These are phyloP conservation scores for Penicillium expansum DNA, from an alignment of 2,329 filamentous ascomycete genomes.

Conservation along the genomic window DNA sequence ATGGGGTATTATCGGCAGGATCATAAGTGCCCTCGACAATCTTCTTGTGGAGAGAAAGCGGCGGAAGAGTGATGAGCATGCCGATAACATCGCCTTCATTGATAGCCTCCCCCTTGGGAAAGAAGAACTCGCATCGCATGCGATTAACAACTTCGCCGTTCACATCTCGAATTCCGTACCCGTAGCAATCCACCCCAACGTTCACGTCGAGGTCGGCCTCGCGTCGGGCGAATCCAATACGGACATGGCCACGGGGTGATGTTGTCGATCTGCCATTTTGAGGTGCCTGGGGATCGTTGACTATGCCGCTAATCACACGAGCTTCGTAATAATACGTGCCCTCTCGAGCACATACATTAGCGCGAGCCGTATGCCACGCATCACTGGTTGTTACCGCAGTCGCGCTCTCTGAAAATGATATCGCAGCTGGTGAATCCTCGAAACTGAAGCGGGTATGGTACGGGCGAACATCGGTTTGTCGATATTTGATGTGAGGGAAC, in stretches of 20 bases:
- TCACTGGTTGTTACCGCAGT: constrained; percentile 83
- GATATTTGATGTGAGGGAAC: constrained; percentile 87
- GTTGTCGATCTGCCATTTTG: constrained; percentile 23
- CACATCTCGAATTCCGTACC: constrained; percentile 87
- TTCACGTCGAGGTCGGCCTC: constrained; percentile 50
- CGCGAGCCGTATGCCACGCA: constrained; percentile 85
- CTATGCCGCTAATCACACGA: constrained; percentile 71
- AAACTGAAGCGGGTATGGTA: constrained; percentile 84
- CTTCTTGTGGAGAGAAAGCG: constrained; percentile 80
- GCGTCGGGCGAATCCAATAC: constrained; percentile 47
- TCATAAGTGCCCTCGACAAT: constrained; percentile 86
- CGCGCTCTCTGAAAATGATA: constrained; percentile 75
- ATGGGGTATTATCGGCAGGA: constrained; percentile 65
- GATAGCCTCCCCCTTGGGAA: constrained; percentile 73
- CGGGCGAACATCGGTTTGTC: constrained; percentile 80
- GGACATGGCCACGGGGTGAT: constrained; percentile 46
- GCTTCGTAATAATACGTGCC: constrained; percentile 94
- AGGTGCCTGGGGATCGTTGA: constrained; percentile 26
- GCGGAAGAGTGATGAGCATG: constrained; percentile 85
- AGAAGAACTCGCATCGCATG: constrained; percentile 89
- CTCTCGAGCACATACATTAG: constrained; percentile 85
- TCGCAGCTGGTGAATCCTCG: constrained; percentile 82
- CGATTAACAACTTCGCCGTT: constrained; percentile 89
- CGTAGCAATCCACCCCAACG: constrained; percentile 90
- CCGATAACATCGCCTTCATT: constrained; percentile 91